Percentiles rank a stretch among this genome's conserved stretches.
Conservation (phyloP, 176 grass and related monocot genomes). For the Pharus latifolius region DNA sequence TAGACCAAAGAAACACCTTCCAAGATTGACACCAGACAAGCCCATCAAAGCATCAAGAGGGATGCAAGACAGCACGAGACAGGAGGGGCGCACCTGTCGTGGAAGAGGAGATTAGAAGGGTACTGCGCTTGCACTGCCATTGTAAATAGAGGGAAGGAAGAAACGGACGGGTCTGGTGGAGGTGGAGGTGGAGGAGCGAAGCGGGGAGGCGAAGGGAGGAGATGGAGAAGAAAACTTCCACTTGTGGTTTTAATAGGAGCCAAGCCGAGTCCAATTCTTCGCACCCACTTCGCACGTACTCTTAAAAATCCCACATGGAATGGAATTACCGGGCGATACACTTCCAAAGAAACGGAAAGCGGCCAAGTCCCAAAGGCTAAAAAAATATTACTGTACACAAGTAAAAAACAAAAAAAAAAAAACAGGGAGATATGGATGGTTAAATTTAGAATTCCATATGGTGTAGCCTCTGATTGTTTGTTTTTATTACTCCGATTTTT, state of each 20-base stretch:
- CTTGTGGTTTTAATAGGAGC: conserved; percentile 40
- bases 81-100: conserved; percentile 36
- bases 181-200: conserved; percentile 25
- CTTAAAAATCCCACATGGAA: conserved; percentile 16
- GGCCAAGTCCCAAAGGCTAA: no score
- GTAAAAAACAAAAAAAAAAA: neutral
- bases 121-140: conserved; percentile 69
- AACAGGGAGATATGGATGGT: neutral
- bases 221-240: conserved; percentile 36
- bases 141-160: conserved; percentile 16
- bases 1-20: neutral
- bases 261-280: conserved; percentile 32
- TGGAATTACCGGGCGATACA: no score
- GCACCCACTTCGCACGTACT: conserved; percentile 34
- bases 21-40: no score
- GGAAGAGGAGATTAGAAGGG: conserved; percentile 51
- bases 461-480: no score
- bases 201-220: conserved; percentile 13
- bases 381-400: no score
- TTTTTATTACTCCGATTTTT: neutral
- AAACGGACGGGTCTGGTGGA: conserved; percentile 33
- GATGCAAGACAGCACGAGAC: neutral
- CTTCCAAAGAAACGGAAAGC: no score
- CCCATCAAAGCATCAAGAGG: conserved; percentile 7
- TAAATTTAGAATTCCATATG: conserved; percentile 8